Percentiles rank a stretch among this genome's conserved stretches.
Conservation (phyloP, 1,139 yeast genomes). For the Trichomonascaceae sp. region DNA sequence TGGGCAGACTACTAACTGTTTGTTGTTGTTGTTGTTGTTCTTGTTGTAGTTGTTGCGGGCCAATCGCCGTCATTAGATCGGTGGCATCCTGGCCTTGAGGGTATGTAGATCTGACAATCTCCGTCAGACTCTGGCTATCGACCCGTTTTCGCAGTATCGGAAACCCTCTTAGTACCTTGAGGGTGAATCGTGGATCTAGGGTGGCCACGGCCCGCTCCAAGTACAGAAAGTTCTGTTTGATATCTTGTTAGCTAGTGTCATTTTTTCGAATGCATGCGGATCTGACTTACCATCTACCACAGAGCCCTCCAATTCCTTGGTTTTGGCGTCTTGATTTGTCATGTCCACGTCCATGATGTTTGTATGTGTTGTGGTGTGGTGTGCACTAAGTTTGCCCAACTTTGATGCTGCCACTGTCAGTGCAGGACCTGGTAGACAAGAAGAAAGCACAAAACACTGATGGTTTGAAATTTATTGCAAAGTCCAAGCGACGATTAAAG, state of each 20-base stretch:
- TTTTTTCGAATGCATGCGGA: background rate
- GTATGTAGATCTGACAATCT: slow-evolving; percentile 42
- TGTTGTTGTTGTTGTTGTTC: slow-evolving; percentile 6
- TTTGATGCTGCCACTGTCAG: slow-evolving; percentile 23
- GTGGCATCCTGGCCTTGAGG: slow-evolving; percentile 34
- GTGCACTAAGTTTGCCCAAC: too few species aligned
- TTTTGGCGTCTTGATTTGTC: slow-evolving; percentile 2
- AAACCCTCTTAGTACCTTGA: slow-evolving; percentile 75
- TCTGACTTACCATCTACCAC: background rate
- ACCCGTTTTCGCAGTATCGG: slow-evolving; percentile 61
- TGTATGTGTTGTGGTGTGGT: too few species aligned
- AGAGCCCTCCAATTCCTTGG: background rate
- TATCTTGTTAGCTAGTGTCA: slow-evolving; percentile 22
- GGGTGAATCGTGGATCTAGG: slow-evolving; percentile 76
- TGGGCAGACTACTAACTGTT: slow-evolving; percentile 17
- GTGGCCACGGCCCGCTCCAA: slow-evolving; percentile 60
- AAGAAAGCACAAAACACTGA: slow-evolving; percentile 21
- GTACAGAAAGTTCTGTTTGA: slow-evolving; percentile 40
- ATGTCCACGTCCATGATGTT: slow-evolving; percentile 1
- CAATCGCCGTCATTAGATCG: slow-evolving; percentile 30
- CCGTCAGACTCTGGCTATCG: slow-evolving; percentile 39
- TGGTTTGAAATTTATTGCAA: slow-evolving; percentile 11
- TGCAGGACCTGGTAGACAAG: slow-evolving; percentile 31
- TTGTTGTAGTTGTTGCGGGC: slow-evolving; percentile 10
- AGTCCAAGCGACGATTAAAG: slow-evolving; percentile 40